phyloP scores from a whole-genome alignment of 1,284 basidiomycete genomes.

The Gomphus bonarii region DNA sequence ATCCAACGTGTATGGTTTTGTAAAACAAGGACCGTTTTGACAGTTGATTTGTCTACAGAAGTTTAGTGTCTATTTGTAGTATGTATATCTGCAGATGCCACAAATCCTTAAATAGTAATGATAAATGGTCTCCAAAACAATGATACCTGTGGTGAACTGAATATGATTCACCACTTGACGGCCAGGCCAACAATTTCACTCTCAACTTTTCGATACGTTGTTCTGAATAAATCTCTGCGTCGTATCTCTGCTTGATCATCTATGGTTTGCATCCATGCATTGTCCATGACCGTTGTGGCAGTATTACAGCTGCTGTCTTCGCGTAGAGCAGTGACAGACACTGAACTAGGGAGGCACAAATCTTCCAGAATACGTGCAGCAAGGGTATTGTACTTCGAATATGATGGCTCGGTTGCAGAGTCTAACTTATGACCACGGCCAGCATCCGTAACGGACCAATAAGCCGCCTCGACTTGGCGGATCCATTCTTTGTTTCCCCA shows the following conservation, averaged over 20 bases:
- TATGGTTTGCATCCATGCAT: slow-evolving; percentile 26
- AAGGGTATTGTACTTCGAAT: not conserved
- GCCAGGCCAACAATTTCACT: slow-evolving; percentile 76
- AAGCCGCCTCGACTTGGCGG: slow-evolving; percentile 62
- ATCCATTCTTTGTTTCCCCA: slow-evolving; percentile 78
- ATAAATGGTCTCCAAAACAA: too few relatives aligned
- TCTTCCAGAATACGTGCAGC: slow-evolving; percentile 35
- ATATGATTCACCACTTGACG: slow-evolving; percentile 60
- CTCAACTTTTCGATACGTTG: slow-evolving; percentile 79
- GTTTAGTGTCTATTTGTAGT: too few relatives aligned
- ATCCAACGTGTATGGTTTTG: too few relatives aligned
- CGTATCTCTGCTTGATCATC: slow-evolving; percentile 29
- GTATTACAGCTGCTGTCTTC: not conserved
- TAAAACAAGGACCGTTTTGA: too few relatives aligned
- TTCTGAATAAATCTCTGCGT: slow-evolving; percentile 54
- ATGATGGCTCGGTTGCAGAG: not conserved
- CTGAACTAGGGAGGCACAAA: slow-evolving; percentile 19
- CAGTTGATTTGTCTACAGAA: too few relatives aligned
- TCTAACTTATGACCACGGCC: not conserved
- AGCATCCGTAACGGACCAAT: slow-evolving; percentile 39
- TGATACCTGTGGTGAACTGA: not conserved
- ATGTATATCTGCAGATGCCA: too few relatives aligned
- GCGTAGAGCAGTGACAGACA: not conserved
- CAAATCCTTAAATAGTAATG: too few relatives aligned
- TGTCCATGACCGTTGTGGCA: slow-evolving; percentile 14